Evolutionary conservation across 345 rosid species (phyloP), one percentile per base, ranked within the genome.

Genomic region (Erucastrum elatum): DNA sequence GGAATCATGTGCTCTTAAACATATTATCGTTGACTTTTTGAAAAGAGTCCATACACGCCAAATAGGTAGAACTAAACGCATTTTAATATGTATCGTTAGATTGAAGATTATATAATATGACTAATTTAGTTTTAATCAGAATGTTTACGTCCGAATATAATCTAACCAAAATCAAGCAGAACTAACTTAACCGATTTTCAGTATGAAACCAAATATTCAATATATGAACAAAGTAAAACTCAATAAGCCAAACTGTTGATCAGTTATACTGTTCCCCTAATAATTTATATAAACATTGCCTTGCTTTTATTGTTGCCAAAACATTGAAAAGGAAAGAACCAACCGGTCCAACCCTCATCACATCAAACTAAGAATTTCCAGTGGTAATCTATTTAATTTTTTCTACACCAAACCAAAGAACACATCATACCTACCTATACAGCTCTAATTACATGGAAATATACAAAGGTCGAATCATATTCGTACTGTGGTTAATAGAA

Each of bases 1-100:
- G 81, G 72, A 78, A 71, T 71, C 81, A 70, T 77, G 71, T 77
- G 71, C 44, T 37, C 44, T 37, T 8, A 37, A 37, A 37, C 44
- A 37, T 8, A 37, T 37, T 37, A 11, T 37, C 3, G 30, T 29
- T 29, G 30, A 29, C 30, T 29, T 29, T 29, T 29, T 29, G 3
- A 2, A 29, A 29, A 29, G 30, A 29, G 30, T 3, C 30, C 30
- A 29, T 33, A 33, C 5, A 33, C 35, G 35, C 30, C 30, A 29
- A 29, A 29, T 29, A 29, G 30, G 30, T 33, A 71, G 6, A 56
- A 35, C 2, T n/a, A 30, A 55, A 71, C 9, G 67, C 66, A 11
- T 65, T 64, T 27, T 37, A 56, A 29, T 35, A 39, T 71, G 25
- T 66, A 53, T 65, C 67, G 72, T 71, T 41, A 17, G 72, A 16